Evolutionary conservation across 225 moss, liverwort and hornwort species (phyloP).

Genomic region (Asterella californica): DNA sequence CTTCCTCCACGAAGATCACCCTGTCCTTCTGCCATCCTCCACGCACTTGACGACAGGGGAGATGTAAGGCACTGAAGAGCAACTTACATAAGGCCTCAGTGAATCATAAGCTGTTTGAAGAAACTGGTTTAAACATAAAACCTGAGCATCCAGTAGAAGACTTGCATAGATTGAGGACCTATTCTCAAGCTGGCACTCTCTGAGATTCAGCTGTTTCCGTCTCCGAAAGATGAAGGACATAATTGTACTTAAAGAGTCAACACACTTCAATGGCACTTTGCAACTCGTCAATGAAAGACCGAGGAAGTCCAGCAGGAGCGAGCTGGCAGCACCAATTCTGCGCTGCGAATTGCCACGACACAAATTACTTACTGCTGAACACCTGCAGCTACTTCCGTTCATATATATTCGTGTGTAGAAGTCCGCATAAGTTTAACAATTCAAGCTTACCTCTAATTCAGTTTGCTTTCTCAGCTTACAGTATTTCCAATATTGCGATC

Average conservation of each 20-base stretch:
- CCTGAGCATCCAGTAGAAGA: too few species aligned
- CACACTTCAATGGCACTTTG: conserved; percentile 64
- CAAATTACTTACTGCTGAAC: not conserved
- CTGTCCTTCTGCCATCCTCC: conserved; percentile 56
- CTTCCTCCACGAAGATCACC: conserved; percentile 40
- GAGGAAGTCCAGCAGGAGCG: conserved; percentile 26
- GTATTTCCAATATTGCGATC: not conserved
- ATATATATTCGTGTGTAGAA: not conserved
- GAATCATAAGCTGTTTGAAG: too few species aligned
- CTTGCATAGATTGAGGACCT: too few species aligned
- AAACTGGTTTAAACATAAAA: too few species aligned
- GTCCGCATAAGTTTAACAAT: not conserved
- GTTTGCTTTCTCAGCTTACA: too few species aligned
- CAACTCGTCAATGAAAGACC: conserved; percentile 62
- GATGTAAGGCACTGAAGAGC: too few species aligned
- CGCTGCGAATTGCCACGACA: conserved; percentile 35
- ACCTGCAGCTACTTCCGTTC: not conserved
- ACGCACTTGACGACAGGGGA: not conserved
- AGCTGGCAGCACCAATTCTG: conserved; percentile 30
- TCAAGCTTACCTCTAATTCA: not conserved
- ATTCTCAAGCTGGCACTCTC: too few species aligned
- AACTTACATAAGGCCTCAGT: too few species aligned
- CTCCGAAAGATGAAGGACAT: not conserved
- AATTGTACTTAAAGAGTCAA: not conserved
- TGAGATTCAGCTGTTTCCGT: not conserved